Base-by-base conservation (phyloP, 805 yeast genomes). In the Starmerella stellata region DNA sequence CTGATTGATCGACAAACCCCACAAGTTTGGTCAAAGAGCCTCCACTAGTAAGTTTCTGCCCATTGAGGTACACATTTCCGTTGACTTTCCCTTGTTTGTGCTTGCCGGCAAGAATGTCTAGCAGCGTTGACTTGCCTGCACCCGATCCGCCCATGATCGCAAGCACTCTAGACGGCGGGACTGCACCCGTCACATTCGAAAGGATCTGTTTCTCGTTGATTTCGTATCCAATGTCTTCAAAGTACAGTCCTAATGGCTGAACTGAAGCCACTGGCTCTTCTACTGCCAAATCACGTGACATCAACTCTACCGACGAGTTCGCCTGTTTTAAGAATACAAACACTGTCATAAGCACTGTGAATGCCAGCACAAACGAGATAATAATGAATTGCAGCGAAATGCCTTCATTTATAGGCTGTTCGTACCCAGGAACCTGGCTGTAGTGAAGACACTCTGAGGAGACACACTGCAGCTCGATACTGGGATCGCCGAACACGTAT, bases 131-230 rank as follows among this genome's bases (percentile, higher is more conserved):
- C 55, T 90, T 90, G 38, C 98, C 98, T 13, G 98, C 96, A 36
- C 98, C 98, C 0, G 95, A 85, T 1, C 95, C 95, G 33, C 98
- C 98, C 93, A 90, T 81, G 31, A 90, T 82, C 1, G 98, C 96
- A 54, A 83, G 57, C 44, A 93, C 78, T 54, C 83, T 83, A 29
- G 95, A 78, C 2, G 95, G 93, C 37, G 72, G 71, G 2, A 75
- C 93, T 13, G 72, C 49, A 8, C 98, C 98, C 48, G 70, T 73
- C 0, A 81, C 66, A 21, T 68, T 63, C 11, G 68, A 64, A 42
- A 90, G 64, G 3, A 90, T 74, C 15, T 58, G 59, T 38, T 54
- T 53, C 19, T 62, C 67, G 1, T 62, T 62, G 9, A 72, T 69
- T 1, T 74, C 65, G 53, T 87, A 90, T 3, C 70, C 58, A 9